These are phyloP conservation scores for Curvularia eragrostidis DNA, from an alignment of 2,329 filamentous ascomycete genomes.

Conservation along the genomic window DNA sequence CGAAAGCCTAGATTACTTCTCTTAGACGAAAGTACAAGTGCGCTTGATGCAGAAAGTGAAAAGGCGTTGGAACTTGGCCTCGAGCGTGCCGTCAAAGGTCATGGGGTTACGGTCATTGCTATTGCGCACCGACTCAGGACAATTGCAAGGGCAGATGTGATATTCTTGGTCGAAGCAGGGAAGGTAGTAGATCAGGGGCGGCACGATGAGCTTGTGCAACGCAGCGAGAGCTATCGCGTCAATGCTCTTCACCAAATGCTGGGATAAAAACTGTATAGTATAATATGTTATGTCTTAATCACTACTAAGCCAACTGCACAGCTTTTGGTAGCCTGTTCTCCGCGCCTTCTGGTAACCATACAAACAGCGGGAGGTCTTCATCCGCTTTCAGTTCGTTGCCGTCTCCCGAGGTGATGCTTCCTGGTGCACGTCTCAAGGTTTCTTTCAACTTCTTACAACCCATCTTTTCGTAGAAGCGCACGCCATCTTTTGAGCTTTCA, in stretches of 20 bases:
- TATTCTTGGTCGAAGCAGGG: constrained; percentile 58
- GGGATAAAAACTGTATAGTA: constrained; percentile 32
- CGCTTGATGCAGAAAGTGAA: constrained; percentile 53
- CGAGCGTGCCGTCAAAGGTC: constrained; percentile 46
- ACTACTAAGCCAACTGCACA: constrained; percentile 20
- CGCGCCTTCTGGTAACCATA: constrained; percentile 26
- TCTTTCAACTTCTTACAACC: constrained; percentile 54
- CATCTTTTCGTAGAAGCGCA: constrained; percentile 56
- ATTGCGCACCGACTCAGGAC: constrained; percentile 55
- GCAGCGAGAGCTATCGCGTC: constrained; percentile 58
- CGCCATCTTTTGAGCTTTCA: constrained; percentile 55
- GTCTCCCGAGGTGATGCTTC: constrained; percentile 34
- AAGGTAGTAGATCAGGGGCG: constrained; percentile 57
- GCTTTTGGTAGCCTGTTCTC: constrained; percentile 19
- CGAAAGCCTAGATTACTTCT: constrained; percentile 52
- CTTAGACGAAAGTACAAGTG: constrained; percentile 54
- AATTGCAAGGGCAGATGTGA: constrained; percentile 52
- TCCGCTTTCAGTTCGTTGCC: constrained; percentile 10
- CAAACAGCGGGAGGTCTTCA: constrained; percentile 21
- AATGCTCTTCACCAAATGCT: constrained; percentile 60
- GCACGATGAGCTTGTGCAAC: constrained; percentile 57
- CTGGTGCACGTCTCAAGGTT: constrained; percentile 51
- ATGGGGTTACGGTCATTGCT: constrained; percentile 52
- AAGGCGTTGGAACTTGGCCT: constrained; percentile 50
- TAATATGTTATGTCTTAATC: constrained; percentile 3